Conservation (phyloP, 2,329 filamentous ascomycete species). For the Nigrospora oryzae region DNA sequence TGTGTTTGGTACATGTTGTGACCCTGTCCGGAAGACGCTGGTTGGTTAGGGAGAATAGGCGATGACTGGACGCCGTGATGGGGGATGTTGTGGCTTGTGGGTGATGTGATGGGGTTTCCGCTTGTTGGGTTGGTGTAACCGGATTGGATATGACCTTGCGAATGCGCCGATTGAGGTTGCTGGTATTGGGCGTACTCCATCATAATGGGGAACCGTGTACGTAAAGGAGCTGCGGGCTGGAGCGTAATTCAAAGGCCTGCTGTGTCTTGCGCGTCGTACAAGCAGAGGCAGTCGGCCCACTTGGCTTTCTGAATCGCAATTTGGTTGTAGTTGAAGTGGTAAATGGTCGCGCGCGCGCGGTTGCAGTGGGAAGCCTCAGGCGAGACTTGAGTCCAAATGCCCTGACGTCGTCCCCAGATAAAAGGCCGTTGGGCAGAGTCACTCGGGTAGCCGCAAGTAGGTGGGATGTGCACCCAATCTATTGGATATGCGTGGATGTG, state of each 20-base stretch:
- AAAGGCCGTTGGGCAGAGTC: constrained; percentile 36
- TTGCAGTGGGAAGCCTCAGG: too few relatives aligned
- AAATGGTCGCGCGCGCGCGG: too few relatives aligned
- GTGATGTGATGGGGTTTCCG: constrained; percentile 60
- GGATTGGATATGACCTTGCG: constrained; percentile 45
- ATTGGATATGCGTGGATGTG: constrained; percentile 54
- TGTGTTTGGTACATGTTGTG: constrained; percentile 76
- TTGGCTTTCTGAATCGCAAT: constrained; percentile 11
- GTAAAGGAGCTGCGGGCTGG: constrained; percentile 16
- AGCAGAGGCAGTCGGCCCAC: constrained; percentile 13
- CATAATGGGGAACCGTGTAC: constrained; percentile 31
- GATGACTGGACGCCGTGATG: constrained; percentile 64
- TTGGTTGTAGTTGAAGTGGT: too few relatives aligned
- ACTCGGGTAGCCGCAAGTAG: constrained; percentile 35
- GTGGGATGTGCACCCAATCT: constrained; percentile 42
- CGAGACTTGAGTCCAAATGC: background rate
- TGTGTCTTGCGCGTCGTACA: constrained; percentile 19
- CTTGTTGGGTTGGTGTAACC: constrained; percentile 52
- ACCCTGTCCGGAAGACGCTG: constrained; percentile 51
- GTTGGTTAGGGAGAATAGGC: constrained; percentile 71
- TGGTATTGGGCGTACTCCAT: constrained; percentile 74
- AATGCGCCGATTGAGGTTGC: constrained; percentile 59
- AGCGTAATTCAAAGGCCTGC: constrained; percentile 18
- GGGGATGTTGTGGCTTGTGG: constrained; percentile 61
- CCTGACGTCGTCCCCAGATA: constrained; percentile 17